Evolutionary conservation across 805 yeast genomes (phyloP).

Genomic region (Hanseniaspora singularis): DNA sequence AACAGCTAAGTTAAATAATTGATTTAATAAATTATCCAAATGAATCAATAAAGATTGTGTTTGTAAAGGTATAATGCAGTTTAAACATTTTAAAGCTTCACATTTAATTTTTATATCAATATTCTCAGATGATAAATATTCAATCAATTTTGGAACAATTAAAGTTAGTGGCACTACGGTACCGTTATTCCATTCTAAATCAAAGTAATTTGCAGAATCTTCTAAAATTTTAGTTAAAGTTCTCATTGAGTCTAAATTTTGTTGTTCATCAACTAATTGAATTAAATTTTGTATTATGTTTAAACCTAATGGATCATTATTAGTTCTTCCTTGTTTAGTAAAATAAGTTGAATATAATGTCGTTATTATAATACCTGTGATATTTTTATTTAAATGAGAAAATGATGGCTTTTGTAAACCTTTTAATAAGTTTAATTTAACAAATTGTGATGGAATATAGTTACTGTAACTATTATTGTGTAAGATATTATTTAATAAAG

Average conservation of each 20-base stretch:
- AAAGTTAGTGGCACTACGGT: conserved; percentile 46
- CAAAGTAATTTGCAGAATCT: conserved; percentile 59
- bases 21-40: conserved; percentile 52
- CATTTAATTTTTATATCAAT: conserved; percentile 41
- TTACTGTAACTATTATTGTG: conserved; percentile 30
- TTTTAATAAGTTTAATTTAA: conserved; percentile 33
- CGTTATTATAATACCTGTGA: conserved; percentile 84
- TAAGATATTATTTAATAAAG: conserved; percentile 33
- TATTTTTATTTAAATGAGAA: conserved; percentile 54
- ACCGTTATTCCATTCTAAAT: conserved; percentile 50
- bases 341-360: conserved; percentile 50
- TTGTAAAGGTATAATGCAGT: conserved; percentile 59
- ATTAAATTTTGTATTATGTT: conserved; percentile 55
- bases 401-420: conserved; percentile 28
- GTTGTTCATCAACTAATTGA: conserved; percentile 41
- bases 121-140: conserved; percentile 32
- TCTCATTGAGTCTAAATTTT: conserved; percentile 39
- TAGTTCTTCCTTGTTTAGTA: conserved; percentile 24
- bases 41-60: conserved; percentile 53
- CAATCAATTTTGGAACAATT: conserved; percentile 54
- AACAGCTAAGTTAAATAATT: conserved; percentile 64
- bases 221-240: conserved; percentile 84
- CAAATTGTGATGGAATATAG: conserved; percentile 30
- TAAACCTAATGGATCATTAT: conserved; percentile 42
- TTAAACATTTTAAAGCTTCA: conserved; percentile 57